Percentiles rank a stretch among this genome's conserved stretches.
Conservation (phyloP, 495 filamentous ascomycete species). For the Staphylotrichum tortipilum region DNA sequence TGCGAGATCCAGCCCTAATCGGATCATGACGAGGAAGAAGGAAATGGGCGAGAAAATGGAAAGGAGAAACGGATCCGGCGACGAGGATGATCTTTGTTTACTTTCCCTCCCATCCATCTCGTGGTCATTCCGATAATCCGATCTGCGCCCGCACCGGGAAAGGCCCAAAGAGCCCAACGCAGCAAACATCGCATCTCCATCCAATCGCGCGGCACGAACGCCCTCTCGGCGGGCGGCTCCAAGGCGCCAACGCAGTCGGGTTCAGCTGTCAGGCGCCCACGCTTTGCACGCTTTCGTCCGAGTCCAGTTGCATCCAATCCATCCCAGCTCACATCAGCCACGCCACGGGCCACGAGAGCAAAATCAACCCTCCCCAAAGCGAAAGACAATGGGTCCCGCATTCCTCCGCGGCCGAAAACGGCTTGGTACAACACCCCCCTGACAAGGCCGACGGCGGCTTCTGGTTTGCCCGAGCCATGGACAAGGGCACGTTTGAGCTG, state of each 20-base stretch:
- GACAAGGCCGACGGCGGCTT: neutral
- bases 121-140: too few species aligned
- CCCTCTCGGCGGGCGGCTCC: conserved; percentile 5
- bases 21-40: neutral
- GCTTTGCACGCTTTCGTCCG: conserved; percentile 7
- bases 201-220: conserved; percentile 17
- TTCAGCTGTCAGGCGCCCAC: conserved; percentile 11
- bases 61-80: neutral
- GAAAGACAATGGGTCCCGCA: conserved; percentile 1
- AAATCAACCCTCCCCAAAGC: too few species aligned
- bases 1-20: conserved; percentile 6
- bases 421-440: neutral
- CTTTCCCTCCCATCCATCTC: conserved; percentile 5
- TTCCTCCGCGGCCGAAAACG: conserved; percentile 9
- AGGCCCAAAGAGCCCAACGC: conserved; percentile 1
- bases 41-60: neutral
- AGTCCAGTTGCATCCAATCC: neutral
- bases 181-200: conserved; percentile 4
- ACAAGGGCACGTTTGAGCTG: conserved; percentile 17
- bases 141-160: too few species aligned
- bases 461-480: conserved; percentile 1
- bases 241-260: conserved; percentile 14
- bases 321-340: conserved; percentile 20
- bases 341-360: conserved; percentile 7
- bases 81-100: conserved; percentile 18